phyloP scores from a whole-genome alignment of 2,329 filamentous ascomycete genomes.

The Hymenoscyphus albidus region DNA sequence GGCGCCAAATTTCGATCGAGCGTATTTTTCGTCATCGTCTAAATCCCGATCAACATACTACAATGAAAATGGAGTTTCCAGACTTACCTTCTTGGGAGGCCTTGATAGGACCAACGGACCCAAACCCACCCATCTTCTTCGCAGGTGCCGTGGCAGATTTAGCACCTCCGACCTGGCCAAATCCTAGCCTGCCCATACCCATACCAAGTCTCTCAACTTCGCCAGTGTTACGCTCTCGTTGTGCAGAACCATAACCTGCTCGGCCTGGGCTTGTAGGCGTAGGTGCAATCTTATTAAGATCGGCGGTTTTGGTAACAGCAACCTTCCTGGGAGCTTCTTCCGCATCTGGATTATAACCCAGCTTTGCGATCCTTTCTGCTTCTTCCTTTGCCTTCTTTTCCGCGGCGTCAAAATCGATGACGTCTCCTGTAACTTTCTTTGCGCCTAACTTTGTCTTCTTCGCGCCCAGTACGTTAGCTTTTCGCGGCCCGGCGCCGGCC shows the following conservation, averaged over 20 bases:
- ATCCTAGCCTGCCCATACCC: conserved; percentile 34
- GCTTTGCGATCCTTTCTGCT: conserved; percentile 88
- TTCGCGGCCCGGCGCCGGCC: conserved; percentile 62
- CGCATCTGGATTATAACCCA: conserved; percentile 92
- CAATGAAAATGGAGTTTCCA: neutral
- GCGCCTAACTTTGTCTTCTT: conserved; percentile 87
- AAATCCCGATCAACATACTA: conserved; percentile 27
- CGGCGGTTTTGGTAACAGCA: conserved; percentile 36
- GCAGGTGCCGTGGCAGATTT: conserved; percentile 41
- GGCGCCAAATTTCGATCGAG: conserved; percentile 79
- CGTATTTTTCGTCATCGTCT: conserved; percentile 78
- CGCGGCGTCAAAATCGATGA: conserved; percentile 94
- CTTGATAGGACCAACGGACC: conserved; percentile 74
- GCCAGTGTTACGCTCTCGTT: conserved; percentile 60
- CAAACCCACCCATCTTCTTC: conserved; percentile 72
- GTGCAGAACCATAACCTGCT: conserved; percentile 57
- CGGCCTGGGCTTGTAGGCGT: conserved; percentile 68
- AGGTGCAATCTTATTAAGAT: conserved; percentile 61
- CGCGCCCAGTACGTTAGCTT: conserved; percentile 78
- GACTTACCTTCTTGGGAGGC: conserved; percentile 60
- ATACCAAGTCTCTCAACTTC: conserved; percentile 89
- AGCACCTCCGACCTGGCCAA: conserved; percentile 33
- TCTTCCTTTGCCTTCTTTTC: conserved; percentile 98
- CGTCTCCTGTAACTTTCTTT: conserved; percentile 79
- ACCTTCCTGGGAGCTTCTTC: conserved; percentile 53